Percentiles rank a stretch among this genome's conserved stretches.
These are phyloP conservation scores for Spatholobus suberectus DNA, from an alignment of 306 rosid species.

Conservation along the genomic window DNA sequence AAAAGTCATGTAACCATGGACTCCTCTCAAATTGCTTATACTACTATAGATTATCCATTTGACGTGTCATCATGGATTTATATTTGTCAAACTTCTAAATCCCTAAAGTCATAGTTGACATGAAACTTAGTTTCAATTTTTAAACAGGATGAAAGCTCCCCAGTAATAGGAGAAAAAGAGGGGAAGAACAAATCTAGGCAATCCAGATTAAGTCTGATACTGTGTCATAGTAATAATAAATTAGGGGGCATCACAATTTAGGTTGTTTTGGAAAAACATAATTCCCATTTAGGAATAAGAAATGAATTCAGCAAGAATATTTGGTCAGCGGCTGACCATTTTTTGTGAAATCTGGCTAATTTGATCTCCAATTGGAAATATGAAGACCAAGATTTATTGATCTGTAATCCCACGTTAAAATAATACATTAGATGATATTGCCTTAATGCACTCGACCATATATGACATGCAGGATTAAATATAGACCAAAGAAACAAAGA, in stretches of 20 bases:
- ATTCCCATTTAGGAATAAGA: neutral
- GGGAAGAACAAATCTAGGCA: too few species aligned
- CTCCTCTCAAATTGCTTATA: neutral
- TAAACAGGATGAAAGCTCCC: constrained; percentile 22
- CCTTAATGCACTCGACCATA: constrained; percentile 14
- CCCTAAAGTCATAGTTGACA: constrained; percentile 8
- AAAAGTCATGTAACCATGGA: constrained; percentile 5
- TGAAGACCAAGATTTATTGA: constrained; percentile 21
- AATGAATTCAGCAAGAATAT: constrained; percentile 26
- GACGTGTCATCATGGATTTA: neutral
- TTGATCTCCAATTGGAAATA: constrained; percentile 19
- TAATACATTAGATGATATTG: constrained; percentile 20
- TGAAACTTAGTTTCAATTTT: neutral
- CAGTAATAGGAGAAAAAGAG: neutral
- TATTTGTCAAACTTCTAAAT: constrained; percentile 3
- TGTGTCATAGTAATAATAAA: neutral
- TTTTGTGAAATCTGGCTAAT: constrained; percentile 1
- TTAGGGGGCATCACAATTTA: neutral
- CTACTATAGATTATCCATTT: constrained; percentile 13
- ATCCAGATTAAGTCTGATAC: constrained; percentile 20
- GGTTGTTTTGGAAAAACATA: neutral
- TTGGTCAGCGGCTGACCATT: neutral
- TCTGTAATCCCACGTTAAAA: neutral
- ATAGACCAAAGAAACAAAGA: constrained; percentile 57
- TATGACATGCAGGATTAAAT: constrained; percentile 36